Conservation (phyloP, 768 basidiomycete species). For the Exidia glandulosa region DNA sequence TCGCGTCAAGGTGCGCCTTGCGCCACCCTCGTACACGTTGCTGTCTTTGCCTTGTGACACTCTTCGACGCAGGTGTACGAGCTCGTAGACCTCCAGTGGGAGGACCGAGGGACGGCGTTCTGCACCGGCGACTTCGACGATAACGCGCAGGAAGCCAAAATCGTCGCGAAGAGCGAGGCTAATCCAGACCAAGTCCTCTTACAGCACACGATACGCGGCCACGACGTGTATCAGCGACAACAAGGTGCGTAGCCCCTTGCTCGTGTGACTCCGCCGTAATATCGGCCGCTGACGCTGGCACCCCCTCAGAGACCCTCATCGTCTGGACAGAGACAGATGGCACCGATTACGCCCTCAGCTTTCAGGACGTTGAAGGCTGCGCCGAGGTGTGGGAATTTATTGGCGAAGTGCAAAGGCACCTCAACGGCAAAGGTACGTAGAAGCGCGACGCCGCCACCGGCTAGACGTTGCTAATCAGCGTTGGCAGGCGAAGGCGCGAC, state of each 20-base stretch:
- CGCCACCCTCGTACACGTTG: background rate
- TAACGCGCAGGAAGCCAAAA: slow-evolving; percentile 63
- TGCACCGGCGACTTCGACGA: slow-evolving; percentile 84
- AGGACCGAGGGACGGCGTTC: slow-evolving; percentile 93
- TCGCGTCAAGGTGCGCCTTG: background rate
- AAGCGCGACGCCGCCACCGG: background rate
- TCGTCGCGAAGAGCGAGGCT: slow-evolving; percentile 74
- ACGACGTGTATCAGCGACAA: slow-evolving; percentile 78
- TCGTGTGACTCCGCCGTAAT: background rate
- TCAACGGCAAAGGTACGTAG: slow-evolving; percentile 46
- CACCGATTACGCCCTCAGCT: slow-evolving; percentile 91
- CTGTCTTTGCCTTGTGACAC: background rate
- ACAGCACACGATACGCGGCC: slow-evolving; percentile 67
- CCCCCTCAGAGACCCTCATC: slow-evolving; percentile 78
- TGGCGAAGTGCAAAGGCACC: slow-evolving; percentile 77
- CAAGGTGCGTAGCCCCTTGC: slow-evolving; percentile 46
- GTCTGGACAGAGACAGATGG: slow-evolving; percentile 98
- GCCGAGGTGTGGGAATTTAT: slow-evolving; percentile 98
- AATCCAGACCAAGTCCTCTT: slow-evolving; percentile 64
- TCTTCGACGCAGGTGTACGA: slow-evolving; percentile 81
- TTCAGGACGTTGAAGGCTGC: slow-evolving; percentile 93
- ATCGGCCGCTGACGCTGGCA: background rate
- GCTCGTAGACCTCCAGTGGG: slow-evolving; percentile 83
- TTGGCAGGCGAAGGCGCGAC: slow-evolving; percentile 18
- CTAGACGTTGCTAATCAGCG: background rate